These are phyloP conservation scores for Saturnispora ahearnii DNA, from an alignment of 805 yeast genomes.

Conservation along the genomic window DNA sequence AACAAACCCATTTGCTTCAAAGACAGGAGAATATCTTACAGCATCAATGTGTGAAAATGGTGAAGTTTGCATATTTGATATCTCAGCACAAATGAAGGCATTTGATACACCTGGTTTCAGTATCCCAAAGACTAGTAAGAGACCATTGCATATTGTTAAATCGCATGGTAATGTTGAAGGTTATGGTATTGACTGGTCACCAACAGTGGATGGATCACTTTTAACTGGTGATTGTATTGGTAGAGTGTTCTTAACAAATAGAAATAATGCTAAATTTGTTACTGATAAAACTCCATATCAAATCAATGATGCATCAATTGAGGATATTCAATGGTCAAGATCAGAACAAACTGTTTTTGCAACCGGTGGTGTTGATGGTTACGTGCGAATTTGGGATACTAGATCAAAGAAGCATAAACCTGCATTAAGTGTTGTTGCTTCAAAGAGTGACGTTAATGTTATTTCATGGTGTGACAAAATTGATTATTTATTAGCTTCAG, in stretches of 20 bases:
- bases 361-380: constrained; percentile 89
- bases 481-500: constrained; percentile 81
- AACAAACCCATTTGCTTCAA: constrained; percentile 65
- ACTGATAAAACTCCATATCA: constrained; percentile 78
- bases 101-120: constrained; percentile 82
- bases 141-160: constrained; percentile 74
- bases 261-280: constrained; percentile 71
- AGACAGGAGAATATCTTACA: constrained; percentile 63
- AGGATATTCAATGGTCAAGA: constrained; percentile 94
- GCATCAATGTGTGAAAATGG: constrained; percentile 89
- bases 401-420: constrained; percentile 89
- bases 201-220: constrained; percentile 71
- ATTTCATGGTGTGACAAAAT: constrained; percentile 91
- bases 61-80: constrained; percentile 77
- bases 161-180: constrained; percentile 95
- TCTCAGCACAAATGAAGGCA: constrained; percentile 69
- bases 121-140: constrained; percentile 67
- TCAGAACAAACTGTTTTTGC: constrained; percentile 91
- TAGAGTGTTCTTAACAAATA: constrained; percentile 64
- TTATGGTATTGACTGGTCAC: constrained; percentile 96
- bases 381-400: constrained; percentile 92
- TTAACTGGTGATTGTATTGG: constrained; percentile 88
- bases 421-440: constrained; percentile 75
- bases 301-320: constrained; percentile 69
- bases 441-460: constrained; percentile 81